Base-by-base conservation (phyloP, 2,329 filamentous ascomycete genomes). In the Arthrobotrys iridis region DNA sequence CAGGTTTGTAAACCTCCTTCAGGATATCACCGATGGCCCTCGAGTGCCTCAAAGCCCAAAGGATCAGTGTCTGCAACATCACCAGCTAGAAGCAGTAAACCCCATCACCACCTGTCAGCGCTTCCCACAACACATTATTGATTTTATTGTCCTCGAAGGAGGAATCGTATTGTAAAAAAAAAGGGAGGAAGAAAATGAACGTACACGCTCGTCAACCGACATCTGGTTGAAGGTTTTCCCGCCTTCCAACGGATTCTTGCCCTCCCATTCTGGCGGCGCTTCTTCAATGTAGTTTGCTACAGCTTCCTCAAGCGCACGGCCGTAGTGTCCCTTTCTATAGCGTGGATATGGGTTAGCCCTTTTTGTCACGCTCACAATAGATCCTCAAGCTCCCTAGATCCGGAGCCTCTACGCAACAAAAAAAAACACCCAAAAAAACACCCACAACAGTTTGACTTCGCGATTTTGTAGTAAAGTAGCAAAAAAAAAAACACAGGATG, bases 301-400 rank as follows among this genome's bases (percentile, higher is more conserved):
- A 40, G 94, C 93, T 83, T 99, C 96, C 82, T 99, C 96, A 55
- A 99, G 85, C 24, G 96, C 95, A 80, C 95, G 90, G 79, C 91
- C 90, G 82, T 97, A 96, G 82, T 99, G 95, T 59, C 93, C 93
- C 79, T 91, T 89, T 83, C 95, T 99, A 80, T 79, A 48, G 59
- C 79, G n/a, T n/a, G n/a, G n/a, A n/a, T n/a, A n/a, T 20, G 33
- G 13, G 64, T 62, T 55, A 46, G 60, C 48, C 4, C 24, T 58
- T 30, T 26, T 24, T 35, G 43, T 7, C 30, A n/a, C n/a, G 13
- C 30, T 24, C 26, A 46, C 41, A 22, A 26, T n/a, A n/a, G n/a
- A n/a, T n/a, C n/a, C n/a, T n/a, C n/a, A n/a, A n/a, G n/a, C n/a
- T n/a, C n/a, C n/a, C n/a, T n/a, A n/a, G n/a, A n/a, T n/a, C n/a